Percentiles rank a stretch among this genome's conserved stretches.
Conservation (phyloP, 1,284 basidiomycete species). For the Coriolopsis trogii region DNA sequence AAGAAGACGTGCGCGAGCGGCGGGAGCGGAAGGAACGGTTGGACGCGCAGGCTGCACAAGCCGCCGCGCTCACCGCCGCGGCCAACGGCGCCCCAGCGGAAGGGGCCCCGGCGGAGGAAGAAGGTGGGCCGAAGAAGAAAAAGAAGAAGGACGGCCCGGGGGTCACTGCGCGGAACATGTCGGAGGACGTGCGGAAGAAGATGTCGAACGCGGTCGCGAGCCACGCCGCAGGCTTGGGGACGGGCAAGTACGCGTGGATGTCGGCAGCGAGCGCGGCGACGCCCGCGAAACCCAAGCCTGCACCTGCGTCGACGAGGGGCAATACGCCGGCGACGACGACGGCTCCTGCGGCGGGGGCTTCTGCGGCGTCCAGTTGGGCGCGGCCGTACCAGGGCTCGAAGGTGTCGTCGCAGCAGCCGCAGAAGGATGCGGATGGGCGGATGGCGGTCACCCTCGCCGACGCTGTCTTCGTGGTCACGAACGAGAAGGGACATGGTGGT, state of each 20-base stretch:
- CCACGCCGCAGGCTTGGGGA: constrained; percentile 77
- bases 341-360: constrained; percentile 38
- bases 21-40: constrained; percentile 75
- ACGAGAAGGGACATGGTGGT: constrained; percentile 77
- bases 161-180: constrained; percentile 84
- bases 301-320: constrained; percentile 28
- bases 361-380: constrained; percentile 58
- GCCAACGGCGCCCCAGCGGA: constrained; percentile 39
- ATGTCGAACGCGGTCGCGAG: constrained; percentile 88
- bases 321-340: constrained; percentile 34
- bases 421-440: constrained; percentile 57
- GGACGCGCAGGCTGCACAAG: constrained; percentile 67
- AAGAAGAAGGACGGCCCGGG: constrained; percentile 83
- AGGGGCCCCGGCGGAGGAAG: constrained; percentile 44
- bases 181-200: constrained; percentile 86
- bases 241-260: constrained; percentile 86
- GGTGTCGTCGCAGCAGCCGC: constrained; percentile 38
- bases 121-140: constrained; percentile 74
- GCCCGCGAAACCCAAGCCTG: constrained; percentile 50
- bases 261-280: constrained; percentile 56
- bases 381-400: constrained; percentile 65
- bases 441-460: constrained; percentile 70
- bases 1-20: constrained; percentile 76
- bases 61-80: constrained; percentile 57
- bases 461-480: constrained; percentile 79